Conservation (phyloP, 2,329 filamentous ascomycete genomes). For the Fusarium verrucosum region DNA sequence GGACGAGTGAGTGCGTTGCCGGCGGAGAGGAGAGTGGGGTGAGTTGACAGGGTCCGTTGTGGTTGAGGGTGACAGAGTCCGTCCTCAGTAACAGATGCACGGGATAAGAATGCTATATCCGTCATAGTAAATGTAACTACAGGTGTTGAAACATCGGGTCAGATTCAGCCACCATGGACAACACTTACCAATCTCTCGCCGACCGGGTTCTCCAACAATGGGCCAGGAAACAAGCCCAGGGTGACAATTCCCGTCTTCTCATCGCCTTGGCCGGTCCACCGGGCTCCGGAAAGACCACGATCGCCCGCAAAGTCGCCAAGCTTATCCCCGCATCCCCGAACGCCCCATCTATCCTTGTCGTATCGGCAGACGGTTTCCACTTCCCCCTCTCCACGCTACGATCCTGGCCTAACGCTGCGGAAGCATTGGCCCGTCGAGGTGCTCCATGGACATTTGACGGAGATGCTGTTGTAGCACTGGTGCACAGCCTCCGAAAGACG, state of each 20-base stretch:
- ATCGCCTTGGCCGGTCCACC: conserved; percentile 15
- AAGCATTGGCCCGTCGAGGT: conserved; percentile 53
- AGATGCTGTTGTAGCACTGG: not conserved
- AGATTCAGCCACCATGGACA: not conserved
- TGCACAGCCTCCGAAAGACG: not conserved
- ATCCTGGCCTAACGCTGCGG: conserved; percentile 44
- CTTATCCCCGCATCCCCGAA: conserved; percentile 15
- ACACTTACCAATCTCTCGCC: not conserved
- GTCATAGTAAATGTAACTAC: not conserved
- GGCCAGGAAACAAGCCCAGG: conserved; percentile 22
- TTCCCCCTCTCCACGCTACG: conserved; percentile 40
- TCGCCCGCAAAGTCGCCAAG: conserved; percentile 27
- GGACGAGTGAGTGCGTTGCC: not conserved
- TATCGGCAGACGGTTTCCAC: conserved; percentile 37
- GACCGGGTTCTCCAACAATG: conserved; percentile 20
- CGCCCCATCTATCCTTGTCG: conserved; percentile 34
- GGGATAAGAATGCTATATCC: not conserved
- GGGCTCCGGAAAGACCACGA: conserved; percentile 21
- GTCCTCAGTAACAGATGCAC: not conserved
- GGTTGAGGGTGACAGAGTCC: not conserved
- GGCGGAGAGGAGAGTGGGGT: too few species aligned
- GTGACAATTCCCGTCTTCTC: conserved; percentile 14
- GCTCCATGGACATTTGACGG: not conserved
- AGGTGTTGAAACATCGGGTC: not conserved
- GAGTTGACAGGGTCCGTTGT: not conserved